Base-by-base conservation (phyloP, 768 basidiomycete species). In the Lactarius deliciosus region DNA sequence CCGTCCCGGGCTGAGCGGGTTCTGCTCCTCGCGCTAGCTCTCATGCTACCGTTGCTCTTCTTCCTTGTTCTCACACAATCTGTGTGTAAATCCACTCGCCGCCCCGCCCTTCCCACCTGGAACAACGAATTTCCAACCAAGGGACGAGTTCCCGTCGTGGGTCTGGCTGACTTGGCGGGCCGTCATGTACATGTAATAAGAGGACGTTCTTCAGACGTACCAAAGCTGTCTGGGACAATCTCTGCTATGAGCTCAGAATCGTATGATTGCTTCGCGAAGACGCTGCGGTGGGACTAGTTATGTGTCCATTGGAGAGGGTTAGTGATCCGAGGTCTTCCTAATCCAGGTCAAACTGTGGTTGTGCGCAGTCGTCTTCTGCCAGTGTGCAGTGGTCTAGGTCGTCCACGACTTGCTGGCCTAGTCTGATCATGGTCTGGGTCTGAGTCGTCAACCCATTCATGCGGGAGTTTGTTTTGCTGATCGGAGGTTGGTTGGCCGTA, bases 231-330 rank as follows among this genome's bases (percentile, higher is more conserved):
- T 16, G 55, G 41, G 13, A 30, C 15, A 25, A 18, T 66, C 55
- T 32, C 11, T 66, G 61, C 45, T 20, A 10, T 30, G 43, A 25
- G 30, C 20, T 38, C 55, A 53, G 36, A 57, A 45, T 38, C 28
- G 25, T 25, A 38, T 20, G 28, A 28, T 47, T 47, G 22, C 38
- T 40, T 50, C n/a, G 56, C 13, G 56, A 62, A 50, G 47, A 43
- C 7, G 11, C 47, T 53, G 57, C 57, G 40, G 50, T 9, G 16
- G 50, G 50, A 36, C 41, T 36, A 13, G 18, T 54, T 20, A 50
- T 61, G 45, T 53, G 45, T 53, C 57, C 41, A 36, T 11, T 57
- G 91, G 70, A 79, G 88, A 88, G 83, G 41, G 57, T 80, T 53
- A 8, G 22, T 47, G 50, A 53, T 25, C 47, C n/a, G 4, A 32